Conservation (phyloP, 2,329 filamentous ascomycete genomes). For the Apiospora saccharicola region DNA sequence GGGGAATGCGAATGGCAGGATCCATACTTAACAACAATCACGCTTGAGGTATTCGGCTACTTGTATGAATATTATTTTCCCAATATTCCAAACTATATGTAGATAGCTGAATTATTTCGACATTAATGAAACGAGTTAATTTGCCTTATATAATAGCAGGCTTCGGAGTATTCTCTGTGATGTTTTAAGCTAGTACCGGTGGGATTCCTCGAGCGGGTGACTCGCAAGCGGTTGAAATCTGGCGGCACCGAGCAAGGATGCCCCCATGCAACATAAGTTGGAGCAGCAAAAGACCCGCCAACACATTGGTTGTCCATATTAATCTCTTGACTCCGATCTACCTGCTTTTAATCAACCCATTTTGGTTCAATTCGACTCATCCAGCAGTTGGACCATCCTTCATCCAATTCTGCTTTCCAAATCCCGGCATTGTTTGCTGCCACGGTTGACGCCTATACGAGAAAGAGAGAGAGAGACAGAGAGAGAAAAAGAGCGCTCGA, state of each 20-base stretch:
- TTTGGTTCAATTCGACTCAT: constrained; percentile 18
- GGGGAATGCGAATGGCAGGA: background rate
- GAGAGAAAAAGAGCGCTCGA: background rate
- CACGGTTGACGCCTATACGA: background rate
- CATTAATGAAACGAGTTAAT: background rate
- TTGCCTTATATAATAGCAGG: background rate
- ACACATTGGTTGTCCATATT: constrained; percentile 16
- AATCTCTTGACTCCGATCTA: constrained; percentile 20
- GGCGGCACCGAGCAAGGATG: constrained; percentile 10
- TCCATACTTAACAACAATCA: too few relatives aligned
- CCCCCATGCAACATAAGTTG: constrained; percentile 10
- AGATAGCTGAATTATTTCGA: background rate
- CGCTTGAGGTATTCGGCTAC: too few relatives aligned
- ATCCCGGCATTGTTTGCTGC: background rate
- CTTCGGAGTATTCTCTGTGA: background rate
- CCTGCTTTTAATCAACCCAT: constrained; percentile 21
- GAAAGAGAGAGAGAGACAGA: background rate
- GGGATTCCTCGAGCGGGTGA: background rate
- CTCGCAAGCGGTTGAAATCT: constrained; percentile 2
- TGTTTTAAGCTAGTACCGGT: constrained; percentile 3
- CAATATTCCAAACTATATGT: too few relatives aligned
- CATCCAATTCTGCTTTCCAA: background rate
- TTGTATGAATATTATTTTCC: too few relatives aligned
- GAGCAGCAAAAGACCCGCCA: constrained; percentile 12
- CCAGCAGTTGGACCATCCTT: background rate